Percentiles rank a stretch among this genome's conserved stretches.
These are phyloP conservation scores for Fragosphaeria purpurea DNA, from an alignment of 2,329 filamentous ascomycete genomes.

Conservation along the genomic window DNA sequence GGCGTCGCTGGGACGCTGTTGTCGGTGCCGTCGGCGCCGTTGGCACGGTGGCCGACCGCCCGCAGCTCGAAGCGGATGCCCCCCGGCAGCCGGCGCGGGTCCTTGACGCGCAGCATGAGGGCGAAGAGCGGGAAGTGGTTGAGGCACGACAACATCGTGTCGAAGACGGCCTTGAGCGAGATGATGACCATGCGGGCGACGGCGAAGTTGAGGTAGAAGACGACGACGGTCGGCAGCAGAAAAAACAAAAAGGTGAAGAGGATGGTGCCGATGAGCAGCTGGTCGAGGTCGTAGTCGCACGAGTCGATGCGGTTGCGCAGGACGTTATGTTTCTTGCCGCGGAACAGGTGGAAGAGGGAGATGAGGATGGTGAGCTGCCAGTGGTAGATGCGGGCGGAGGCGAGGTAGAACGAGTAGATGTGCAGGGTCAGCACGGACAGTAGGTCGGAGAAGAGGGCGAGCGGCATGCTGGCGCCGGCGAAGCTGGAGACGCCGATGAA, in stretches of 20 bases:
- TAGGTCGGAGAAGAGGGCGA: slow-evolving; percentile 89
- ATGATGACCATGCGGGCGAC: slow-evolving; percentile 93
- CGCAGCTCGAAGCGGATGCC: slow-evolving; percentile 86
- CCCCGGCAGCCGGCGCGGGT: slow-evolving; percentile 81
- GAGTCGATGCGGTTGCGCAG: slow-evolving; percentile 96
- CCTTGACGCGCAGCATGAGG: slow-evolving; percentile 90
- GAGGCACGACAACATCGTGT: slow-evolving; percentile 83
- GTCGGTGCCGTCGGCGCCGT: background rate
- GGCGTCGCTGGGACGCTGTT: slow-evolving; percentile 16
- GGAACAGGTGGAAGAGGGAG: slow-evolving; percentile 96
- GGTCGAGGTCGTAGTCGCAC: slow-evolving; percentile 96
- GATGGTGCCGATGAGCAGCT: slow-evolving; percentile 91
- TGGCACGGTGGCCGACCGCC: slow-evolving; percentile 54
- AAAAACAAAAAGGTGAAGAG: slow-evolving; percentile 94
- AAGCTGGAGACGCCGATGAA: slow-evolving; percentile 93
- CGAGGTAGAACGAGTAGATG: slow-evolving; percentile 96
- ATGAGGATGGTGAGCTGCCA: slow-evolving; percentile 97
- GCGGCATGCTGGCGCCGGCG: slow-evolving; percentile 91
- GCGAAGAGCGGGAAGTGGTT: slow-evolving; percentile 98
- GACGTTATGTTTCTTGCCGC: slow-evolving; percentile 95
- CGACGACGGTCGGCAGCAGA: slow-evolving; percentile 83
- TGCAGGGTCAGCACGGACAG: slow-evolving; percentile 86
- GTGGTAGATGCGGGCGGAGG: slow-evolving; percentile 92
- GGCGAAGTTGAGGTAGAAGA: slow-evolving; percentile 96
- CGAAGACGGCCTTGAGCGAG: slow-evolving; percentile 77